phyloP scores from a whole-genome alignment of 2,329 filamentous ascomycete genomes.

The Colletotrichum sojae region DNA sequence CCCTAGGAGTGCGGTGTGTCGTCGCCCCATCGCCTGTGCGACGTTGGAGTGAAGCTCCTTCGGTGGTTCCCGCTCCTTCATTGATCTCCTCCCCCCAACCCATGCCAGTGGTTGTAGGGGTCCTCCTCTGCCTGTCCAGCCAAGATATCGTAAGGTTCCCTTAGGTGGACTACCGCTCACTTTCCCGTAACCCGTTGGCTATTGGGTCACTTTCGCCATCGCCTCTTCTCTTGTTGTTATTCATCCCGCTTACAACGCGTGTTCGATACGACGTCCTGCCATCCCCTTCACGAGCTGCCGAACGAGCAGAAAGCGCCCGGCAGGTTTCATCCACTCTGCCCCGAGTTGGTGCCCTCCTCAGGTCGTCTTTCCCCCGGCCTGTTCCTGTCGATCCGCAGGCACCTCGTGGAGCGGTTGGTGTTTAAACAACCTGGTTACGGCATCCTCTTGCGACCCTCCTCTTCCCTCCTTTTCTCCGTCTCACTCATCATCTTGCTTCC shows the following conservation, averaged over 20 bases:
- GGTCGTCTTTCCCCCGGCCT: slow-evolving; percentile 9
- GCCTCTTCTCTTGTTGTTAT: slow-evolving; percentile 17
- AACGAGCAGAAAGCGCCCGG: slow-evolving; percentile 13
- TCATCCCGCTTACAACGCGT: slow-evolving; percentile 11
- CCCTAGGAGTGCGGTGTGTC: slow-evolving; percentile 28
- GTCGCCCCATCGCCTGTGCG: slow-evolving; percentile 42
- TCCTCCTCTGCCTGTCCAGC: not conserved
- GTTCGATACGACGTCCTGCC: slow-evolving; percentile 34
- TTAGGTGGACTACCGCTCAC: not conserved
- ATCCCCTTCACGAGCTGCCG: slow-evolving; percentile 7
- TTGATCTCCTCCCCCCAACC: not conserved
- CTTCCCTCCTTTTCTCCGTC: slow-evolving; percentile 15
- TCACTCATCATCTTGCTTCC: slow-evolving; percentile 16
- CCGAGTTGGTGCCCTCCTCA: slow-evolving; percentile 7
- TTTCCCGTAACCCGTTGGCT: slow-evolving; percentile 23
- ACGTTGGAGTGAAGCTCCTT: slow-evolving; percentile 36
- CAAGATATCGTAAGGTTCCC: not conserved
- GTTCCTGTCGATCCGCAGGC: slow-evolving; percentile 34
- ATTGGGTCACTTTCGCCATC: slow-evolving; percentile 25
- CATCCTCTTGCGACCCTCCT: slow-evolving; percentile 26
- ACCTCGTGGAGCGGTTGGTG: slow-evolving; percentile 21
- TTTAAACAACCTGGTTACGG: slow-evolving; percentile 37
- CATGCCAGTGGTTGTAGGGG: not conserved
- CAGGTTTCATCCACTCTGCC: slow-evolving; percentile 36
- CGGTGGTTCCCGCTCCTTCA: slow-evolving; percentile 27